phyloP scores from a whole-genome alignment of 2,329 filamentous ascomycete genomes.

The Simplicillium aogashimaense region DNA sequence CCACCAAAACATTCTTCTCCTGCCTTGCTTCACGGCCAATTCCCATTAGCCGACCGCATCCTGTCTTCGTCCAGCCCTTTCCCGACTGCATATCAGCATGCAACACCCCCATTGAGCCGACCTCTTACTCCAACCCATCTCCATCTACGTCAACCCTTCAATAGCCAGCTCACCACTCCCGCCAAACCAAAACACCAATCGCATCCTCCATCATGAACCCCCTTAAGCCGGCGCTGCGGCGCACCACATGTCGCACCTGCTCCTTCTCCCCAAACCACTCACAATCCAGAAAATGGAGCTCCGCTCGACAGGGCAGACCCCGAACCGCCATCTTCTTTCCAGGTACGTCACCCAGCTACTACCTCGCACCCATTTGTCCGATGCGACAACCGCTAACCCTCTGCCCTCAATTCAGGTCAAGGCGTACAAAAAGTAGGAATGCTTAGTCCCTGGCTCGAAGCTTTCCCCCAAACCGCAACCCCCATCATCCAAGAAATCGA shows the following conservation, averaged over 20 bases:
- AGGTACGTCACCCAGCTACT: constrained; percentile 23
- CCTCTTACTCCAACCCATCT: too few species aligned
- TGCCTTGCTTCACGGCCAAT: too few species aligned
- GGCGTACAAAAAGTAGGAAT: constrained; percentile 86
- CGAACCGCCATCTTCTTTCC: constrained; percentile 53
- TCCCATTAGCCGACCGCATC: too few species aligned
- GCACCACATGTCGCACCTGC: not conserved
- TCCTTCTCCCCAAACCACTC: constrained; percentile 4
- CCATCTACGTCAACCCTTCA: not conserved
- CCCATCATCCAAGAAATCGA: constrained; percentile 84
- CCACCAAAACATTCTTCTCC: too few species aligned
- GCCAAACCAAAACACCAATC: not conserved
- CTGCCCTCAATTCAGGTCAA: constrained; percentile 48
- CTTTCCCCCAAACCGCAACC: constrained; percentile 68
- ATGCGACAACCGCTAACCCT: not conserved
- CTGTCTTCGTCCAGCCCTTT: too few species aligned
- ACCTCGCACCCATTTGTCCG: not conserved
- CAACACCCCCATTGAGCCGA: too few species aligned
- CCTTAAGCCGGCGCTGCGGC: too few species aligned
- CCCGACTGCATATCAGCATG: too few species aligned
- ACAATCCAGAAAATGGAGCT: constrained; percentile 14
- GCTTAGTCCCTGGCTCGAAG: constrained; percentile 75
- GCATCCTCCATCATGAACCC: too few species aligned
- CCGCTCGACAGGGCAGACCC: constrained; percentile 25
- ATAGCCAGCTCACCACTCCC: not conserved